These are phyloP conservation scores for Oryza coarctata DNA, from an alignment of 176 grass and related monocot genomes.

Conservation along the genomic window DNA sequence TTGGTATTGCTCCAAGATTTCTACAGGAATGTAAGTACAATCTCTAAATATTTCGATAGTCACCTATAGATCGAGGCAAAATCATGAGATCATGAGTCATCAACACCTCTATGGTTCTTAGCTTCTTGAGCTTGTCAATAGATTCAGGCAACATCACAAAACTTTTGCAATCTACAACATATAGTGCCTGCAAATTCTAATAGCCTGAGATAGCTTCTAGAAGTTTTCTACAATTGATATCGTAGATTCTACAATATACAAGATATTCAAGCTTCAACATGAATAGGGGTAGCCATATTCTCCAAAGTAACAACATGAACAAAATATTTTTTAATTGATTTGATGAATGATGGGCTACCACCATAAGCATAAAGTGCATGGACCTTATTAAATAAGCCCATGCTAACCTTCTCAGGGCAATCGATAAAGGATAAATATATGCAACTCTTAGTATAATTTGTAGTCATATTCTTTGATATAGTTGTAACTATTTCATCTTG, in stretches of 20 bases:
- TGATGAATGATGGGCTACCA: not conserved
- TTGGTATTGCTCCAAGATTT: no score
- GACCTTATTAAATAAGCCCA: not conserved
- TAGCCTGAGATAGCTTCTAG: not conserved
- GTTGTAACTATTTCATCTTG: not conserved
- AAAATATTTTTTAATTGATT: not conserved
- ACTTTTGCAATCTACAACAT: not conserved
- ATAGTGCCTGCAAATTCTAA: constrained; percentile 10
- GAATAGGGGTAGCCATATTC: not conserved
- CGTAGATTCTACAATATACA: not conserved
- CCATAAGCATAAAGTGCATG: not conserved
- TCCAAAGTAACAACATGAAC: not conserved
- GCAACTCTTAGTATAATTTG: not conserved
- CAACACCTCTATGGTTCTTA: constrained; percentile 25
- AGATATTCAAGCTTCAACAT: constrained; percentile 5
- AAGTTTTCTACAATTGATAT: not conserved
- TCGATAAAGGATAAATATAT: not conserved
- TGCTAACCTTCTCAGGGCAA: not conserved
- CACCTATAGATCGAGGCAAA: constrained; percentile 24
- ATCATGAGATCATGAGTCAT: not conserved
- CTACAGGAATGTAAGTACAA: not conserved
- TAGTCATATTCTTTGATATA: not conserved
- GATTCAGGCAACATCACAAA: not conserved
- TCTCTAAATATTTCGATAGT: not conserved
- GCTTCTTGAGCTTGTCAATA: constrained; percentile 3